Evolutionary conservation across 768 basidiomycete species (phyloP).

Genomic region (Kwoniella botswanensis): DNA sequence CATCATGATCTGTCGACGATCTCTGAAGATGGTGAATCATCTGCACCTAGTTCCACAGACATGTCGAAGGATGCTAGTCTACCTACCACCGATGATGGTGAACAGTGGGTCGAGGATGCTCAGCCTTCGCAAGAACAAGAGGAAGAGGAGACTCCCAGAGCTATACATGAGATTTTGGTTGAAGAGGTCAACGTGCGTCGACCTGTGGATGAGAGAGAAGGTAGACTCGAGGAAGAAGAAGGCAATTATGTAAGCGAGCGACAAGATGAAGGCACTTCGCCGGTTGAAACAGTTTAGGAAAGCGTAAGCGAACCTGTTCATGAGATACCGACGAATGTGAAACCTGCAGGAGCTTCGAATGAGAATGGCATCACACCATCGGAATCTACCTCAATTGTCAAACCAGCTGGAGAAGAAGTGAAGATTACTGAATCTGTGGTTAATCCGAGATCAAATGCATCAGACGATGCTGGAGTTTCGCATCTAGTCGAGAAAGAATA

Average conservation of each 20-base stretch:
- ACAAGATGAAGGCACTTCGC: too few relatives aligned
- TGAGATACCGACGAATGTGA: too few relatives aligned
- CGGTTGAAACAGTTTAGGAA: too few relatives aligned
- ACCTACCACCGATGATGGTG: neutral
- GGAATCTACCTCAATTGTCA: too few relatives aligned
- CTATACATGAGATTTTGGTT: neutral
- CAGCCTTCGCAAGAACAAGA: neutral
- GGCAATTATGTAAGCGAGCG: neutral
- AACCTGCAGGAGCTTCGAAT: too few relatives aligned
- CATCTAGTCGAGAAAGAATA: too few relatives aligned
- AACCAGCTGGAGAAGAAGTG: too few relatives aligned
- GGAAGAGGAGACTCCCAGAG: conserved; percentile 1
- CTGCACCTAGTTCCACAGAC: neutral
- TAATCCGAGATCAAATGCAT: too few relatives aligned
- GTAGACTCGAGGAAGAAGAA: neutral
- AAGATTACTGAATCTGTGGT: too few relatives aligned
- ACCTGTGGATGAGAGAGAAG: neutral
- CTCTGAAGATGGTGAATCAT: conserved; percentile 6
- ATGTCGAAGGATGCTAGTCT: neutral
- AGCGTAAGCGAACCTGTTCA: too few relatives aligned
- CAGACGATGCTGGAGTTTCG: too few relatives aligned
- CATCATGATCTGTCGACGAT: conserved; percentile 5
- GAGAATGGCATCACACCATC: too few relatives aligned
- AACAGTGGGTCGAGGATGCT: conserved; percentile 3
- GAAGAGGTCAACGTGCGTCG: neutral